phyloP scores from a whole-genome alignment of 768 basidiomycete genomes.

The Punctularia strigosozonata region DNA sequence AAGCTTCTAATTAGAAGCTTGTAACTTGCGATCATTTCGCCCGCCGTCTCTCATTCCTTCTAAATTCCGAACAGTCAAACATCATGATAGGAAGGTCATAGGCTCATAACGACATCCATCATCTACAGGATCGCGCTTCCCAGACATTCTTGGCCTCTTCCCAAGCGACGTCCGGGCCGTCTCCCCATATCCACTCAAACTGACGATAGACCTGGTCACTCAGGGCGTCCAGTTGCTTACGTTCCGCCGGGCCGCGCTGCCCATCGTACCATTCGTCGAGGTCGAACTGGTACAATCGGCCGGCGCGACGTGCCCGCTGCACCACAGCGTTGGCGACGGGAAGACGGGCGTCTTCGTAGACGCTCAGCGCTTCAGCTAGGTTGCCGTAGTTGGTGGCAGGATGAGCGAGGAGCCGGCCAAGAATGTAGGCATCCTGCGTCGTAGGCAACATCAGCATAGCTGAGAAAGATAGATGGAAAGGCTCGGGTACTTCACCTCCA shows the following conservation, averaged over 20 bases:
- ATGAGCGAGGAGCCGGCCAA: constrained; percentile 12
- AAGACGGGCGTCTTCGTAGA: constrained; percentile 13
- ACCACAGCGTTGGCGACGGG: constrained; percentile 10
- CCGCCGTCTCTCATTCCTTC: too few relatives aligned
- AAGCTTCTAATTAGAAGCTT: too few relatives aligned
- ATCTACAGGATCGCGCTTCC: too few relatives aligned
- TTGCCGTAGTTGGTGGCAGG: constrained; percentile 5
- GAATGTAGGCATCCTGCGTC: constrained; percentile 13
- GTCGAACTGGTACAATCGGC: constrained; percentile 11
- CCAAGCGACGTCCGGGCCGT: constrained; percentile 8
- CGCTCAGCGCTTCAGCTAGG: constrained; percentile 6
- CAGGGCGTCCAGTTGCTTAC: constrained; percentile 9
- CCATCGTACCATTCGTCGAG: constrained; percentile 14
- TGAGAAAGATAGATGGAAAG: not conserved
- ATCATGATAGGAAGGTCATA: too few relatives aligned
- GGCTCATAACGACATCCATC: too few relatives aligned
- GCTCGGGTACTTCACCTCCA: constrained; percentile 14
- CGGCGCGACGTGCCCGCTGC: constrained; percentile 8
- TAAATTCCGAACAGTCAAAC: too few relatives aligned
- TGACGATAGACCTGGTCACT: constrained; percentile 7
- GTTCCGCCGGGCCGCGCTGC: constrained; percentile 5
- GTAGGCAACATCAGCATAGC: not conserved
- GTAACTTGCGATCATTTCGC: too few relatives aligned
- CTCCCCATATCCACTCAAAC: constrained; percentile 10
- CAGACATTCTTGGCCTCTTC: constrained; percentile 7